Base-by-base conservation (phyloP, 2,329 filamentous ascomycete genomes). In the Alternaria consortialis region DNA sequence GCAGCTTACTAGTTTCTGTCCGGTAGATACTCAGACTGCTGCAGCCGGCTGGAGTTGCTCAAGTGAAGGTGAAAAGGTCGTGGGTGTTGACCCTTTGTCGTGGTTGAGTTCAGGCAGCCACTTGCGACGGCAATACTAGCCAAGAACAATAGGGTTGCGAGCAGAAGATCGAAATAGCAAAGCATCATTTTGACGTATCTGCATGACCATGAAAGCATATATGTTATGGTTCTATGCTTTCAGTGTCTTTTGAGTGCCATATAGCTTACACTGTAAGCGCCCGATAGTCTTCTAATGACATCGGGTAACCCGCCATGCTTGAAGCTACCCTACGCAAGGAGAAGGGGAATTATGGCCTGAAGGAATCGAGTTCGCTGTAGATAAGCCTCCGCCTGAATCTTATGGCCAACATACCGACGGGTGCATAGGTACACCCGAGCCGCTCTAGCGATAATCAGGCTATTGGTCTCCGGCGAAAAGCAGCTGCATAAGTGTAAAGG, bases 121-220 rank as follows among this genome's bases (percentile, higher is more conserved):
- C 13, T 43, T 23, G n/a, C 11, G 5, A 31, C 48, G 53, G 58
- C 58, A 61, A 50, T 27, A 48, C 34, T 53, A 53, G 58, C 58
- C 53, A 48, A 53, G 29, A 48, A 44, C 58, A 57, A 48, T 42
- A 47, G 53, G 43, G 12, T 17, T 53, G 48, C 37, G 42, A 37
- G 29, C 40, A 8, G 15, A 47, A 31, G 40, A 46, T 42, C 39
- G 20, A 42, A 25, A 17, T 25, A 5, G 9, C 32, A 15, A 40
- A 47, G 23, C 43, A 42, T 6, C 12, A 12, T 31, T 50, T 20
- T 7, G 39, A 2, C 20, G 20, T 11, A 23, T 42, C 13, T 23
- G 5, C 20, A 12, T 25, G 13, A 4, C 17, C 9, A 7, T 42
- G 17, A 20, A 2, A 23, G 17, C 20, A 2, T 42, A 42, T 13